Percentiles rank a stretch among this genome's conserved stretches.
Conservation (phyloP, 2,329 filamentous ascomycete genomes). For the Phialophora tarda region DNA sequence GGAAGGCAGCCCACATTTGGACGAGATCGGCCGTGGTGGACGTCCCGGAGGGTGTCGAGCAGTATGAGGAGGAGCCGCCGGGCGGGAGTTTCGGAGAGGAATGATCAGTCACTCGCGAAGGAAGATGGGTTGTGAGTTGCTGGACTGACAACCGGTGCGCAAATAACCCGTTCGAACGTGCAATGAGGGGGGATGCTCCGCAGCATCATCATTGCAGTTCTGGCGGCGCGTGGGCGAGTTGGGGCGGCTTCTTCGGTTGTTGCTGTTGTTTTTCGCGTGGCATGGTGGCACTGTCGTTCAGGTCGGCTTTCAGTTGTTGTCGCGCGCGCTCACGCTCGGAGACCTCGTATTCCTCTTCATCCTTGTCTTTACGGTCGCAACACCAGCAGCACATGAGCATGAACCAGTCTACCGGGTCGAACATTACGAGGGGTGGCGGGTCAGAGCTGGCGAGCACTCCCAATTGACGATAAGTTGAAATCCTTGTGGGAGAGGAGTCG, state of each 20-base stretch:
- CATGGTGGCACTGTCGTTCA: background rate
- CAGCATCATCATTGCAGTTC: background rate
- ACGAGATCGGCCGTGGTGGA: constrained; percentile 71
- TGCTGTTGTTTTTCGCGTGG: background rate
- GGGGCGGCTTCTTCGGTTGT: constrained; percentile 17
- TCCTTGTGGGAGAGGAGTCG: background rate
- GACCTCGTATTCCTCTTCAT: constrained; percentile 23
- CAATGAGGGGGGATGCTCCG: background rate
- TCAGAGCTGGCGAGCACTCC: background rate
- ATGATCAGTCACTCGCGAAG: background rate
- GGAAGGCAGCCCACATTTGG: constrained; percentile 68
- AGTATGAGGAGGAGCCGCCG: constrained; percentile 58
- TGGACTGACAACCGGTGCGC: too few relatives aligned
- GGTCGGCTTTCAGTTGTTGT: constrained; percentile 8
- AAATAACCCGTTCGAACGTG: background rate
- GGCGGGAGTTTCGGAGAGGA: constrained; percentile 23
- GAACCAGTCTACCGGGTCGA: constrained; percentile 27
- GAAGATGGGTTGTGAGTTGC: background rate
- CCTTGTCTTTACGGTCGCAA: constrained; percentile 18
- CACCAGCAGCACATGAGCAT: constrained; percentile 31
- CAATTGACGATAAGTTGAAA: background rate
- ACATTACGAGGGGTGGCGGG: background rate
- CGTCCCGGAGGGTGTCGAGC: constrained; percentile 68
- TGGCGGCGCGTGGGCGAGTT: constrained; percentile 19
- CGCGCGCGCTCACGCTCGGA: constrained; percentile 4